These are phyloP conservation scores for Fusarium subtropicale DNA, from an alignment of 2,329 filamentous ascomycete species.

Conservation along the genomic window DNA sequence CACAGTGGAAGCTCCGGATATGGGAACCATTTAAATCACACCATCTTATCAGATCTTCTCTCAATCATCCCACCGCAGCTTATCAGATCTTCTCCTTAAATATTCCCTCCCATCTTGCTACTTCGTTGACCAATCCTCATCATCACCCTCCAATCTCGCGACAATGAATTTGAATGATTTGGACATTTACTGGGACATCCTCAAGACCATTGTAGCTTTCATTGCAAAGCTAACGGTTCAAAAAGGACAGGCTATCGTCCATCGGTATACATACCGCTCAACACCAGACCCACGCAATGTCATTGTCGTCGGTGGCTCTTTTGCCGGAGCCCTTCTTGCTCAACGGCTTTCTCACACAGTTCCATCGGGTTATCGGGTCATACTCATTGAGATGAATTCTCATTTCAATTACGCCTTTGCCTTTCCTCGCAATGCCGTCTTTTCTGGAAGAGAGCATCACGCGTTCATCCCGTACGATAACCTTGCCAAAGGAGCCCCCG, in stretches of 20 bases:
- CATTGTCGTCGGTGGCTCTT: slow-evolving; percentile 27
- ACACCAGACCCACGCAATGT: slow-evolving; percentile 21
- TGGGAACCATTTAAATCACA: not conserved
- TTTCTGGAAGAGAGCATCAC: slow-evolving; percentile 7
- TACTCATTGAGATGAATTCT: slow-evolving; percentile 33
- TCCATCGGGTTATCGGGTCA: slow-evolving; percentile 24
- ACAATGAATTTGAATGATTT: slow-evolving; percentile 12
- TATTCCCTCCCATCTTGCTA: not conserved
- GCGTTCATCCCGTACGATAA: slow-evolving; percentile 26
- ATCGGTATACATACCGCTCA: slow-evolving; percentile 21
- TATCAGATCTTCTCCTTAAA: not conserved
- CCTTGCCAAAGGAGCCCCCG: not conserved
- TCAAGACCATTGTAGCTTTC: slow-evolving; percentile 4
- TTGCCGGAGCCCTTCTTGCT: slow-evolving; percentile 19
- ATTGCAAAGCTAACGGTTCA: not conserved
- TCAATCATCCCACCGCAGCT: not conserved
- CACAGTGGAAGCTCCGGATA: not conserved
- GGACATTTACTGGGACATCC: slow-evolving; percentile 7
- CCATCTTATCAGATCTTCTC: not conserved
- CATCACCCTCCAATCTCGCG: fast-evolving
- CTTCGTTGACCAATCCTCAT: not conserved
- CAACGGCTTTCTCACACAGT: slow-evolving; percentile 19
- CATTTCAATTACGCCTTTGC: slow-evolving; percentile 32
- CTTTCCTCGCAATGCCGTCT: slow-evolving; percentile 28
- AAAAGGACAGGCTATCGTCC: slow-evolving; percentile 1